Evolutionary conservation across 2,329 filamentous ascomycete genomes (phyloP).

Genomic region (Cercospora sojina): DNA sequence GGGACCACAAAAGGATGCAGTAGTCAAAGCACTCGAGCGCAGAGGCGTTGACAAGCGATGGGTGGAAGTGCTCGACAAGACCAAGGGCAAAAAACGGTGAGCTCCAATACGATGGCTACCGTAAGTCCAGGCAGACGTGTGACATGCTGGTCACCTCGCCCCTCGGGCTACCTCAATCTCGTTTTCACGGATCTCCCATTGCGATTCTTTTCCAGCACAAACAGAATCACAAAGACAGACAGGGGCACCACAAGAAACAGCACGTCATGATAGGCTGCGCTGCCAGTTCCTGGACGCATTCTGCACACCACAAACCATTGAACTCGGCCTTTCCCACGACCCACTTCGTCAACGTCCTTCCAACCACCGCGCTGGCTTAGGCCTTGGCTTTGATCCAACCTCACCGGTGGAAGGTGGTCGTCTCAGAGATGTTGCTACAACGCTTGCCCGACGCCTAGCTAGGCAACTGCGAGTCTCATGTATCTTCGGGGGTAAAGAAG

Average conservation of each 20-base stretch:
- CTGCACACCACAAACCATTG: neutral
- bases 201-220: neutral
- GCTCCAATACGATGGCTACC: neutral
- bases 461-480: neutral
- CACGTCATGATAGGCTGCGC: neutral
- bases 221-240: neutral
- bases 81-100: slow-evolving; percentile 60
- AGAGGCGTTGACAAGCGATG: slow-evolving; percentile 60
- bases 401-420: neutral
- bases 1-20: slow-evolving; percentile 62
- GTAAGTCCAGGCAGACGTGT: neutral
- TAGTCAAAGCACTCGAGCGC: slow-evolving; percentile 59
- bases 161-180: neutral
- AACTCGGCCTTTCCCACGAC: neutral
- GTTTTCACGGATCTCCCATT: neutral
- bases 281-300: neutral
- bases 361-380: neutral
- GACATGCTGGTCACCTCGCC: neutral
- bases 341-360: neutral
- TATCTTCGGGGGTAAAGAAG: neutral
- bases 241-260: neutral
- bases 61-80: slow-evolving; percentile 67
- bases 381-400: neutral
- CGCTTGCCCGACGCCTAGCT: neutral
- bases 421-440: neutral